Evolutionary conservation across 176 grass and related monocot species (phyloP), one percentile per base, ranked within the genome.

Genomic region (Bothriochloa decipiens): DNA sequence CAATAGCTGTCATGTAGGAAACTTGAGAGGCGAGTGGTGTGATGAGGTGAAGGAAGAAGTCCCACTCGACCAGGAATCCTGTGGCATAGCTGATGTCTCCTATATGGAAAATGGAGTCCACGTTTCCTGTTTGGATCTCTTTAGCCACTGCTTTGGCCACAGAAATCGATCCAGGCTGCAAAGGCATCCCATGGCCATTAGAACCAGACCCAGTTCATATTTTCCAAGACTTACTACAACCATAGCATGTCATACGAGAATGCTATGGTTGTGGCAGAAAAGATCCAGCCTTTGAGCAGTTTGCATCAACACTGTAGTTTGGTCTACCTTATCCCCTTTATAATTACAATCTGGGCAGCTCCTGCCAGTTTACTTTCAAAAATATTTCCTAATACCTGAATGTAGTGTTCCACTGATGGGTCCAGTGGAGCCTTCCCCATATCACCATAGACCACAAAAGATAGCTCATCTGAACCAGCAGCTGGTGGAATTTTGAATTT

Each of bases 381-480:
- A 58, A 58, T 41, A 58, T 23, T n/a, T 58, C 55, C 0, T 29
- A 7, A 0, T 84, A 92, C 94, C 89, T 97, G 94, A 71, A 97
- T 97, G 43, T 90, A 97, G 75, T 97, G 94, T 29, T 97, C 94
- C 15, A 92, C 91, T 2, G 91, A 97, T n/a, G 82, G 72, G 41
- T 97, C 94, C 20, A 94, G 82, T 11, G 94, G 94, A 88, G 94
- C 92, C 83, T 97, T 97, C 80, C 94, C 92, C 94, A 97, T 97
- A 22, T 97, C 94, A 77, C 94, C 94, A 25, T 85, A 97, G 64
- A 91, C 57, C 27, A 97, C 75, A 36, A 92, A 94, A 15, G 70
- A 79, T 5, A 84, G 60, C 72, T 94, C 83, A 14, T 85, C 84
- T 42, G 90, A 90, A 60, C 92, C 94, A 65, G 72, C 85, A 55